Evolutionary conservation across 805 yeast genomes (phyloP).

Genomic region (Clavispora asparagi): DNA sequence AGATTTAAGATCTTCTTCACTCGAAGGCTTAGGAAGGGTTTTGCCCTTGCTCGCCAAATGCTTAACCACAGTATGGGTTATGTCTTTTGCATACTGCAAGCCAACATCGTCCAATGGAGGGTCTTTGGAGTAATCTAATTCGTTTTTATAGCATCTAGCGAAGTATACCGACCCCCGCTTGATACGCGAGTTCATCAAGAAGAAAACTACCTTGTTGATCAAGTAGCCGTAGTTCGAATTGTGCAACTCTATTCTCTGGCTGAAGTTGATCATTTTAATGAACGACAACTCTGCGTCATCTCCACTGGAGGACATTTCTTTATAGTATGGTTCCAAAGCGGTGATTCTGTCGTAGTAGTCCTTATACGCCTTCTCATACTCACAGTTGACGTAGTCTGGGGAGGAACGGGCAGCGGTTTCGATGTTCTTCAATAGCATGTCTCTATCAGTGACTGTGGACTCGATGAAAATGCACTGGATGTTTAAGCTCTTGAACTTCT

Average conservation of each 20-base stretch:
- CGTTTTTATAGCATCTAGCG: constrained; percentile 68
- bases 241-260: constrained; percentile 75
- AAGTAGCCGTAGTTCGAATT: constrained; percentile 83
- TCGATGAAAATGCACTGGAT: constrained; percentile 86
- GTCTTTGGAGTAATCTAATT: constrained; percentile 63
- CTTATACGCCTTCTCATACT: constrained; percentile 62
- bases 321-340: constrained; percentile 62
- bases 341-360: constrained; percentile 75
- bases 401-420: constrained; percentile 75
- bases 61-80: constrained; percentile 52
- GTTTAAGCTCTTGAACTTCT: constrained; percentile 48
- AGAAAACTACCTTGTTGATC: constrained; percentile 85
- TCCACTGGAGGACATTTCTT: constrained; percentile 55
- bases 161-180: constrained; percentile 88
- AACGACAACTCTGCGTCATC: constrained; percentile 49
- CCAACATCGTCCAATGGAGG: constrained; percentile 81
- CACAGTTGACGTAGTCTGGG: constrained; percentile 82
- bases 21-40: constrained; percentile 11
- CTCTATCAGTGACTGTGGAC: constrained; percentile 70
- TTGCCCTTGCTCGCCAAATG: constrained; percentile 34
- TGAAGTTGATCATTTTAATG: constrained; percentile 86
- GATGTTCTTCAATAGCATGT: constrained; percentile 67
- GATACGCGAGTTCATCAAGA: constrained; percentile 84
- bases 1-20: neutral
- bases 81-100: constrained; percentile 53